Evolutionary conservation across 345 rosid species (phyloP).

Genomic region (Hibiscus syriacus): DNA sequence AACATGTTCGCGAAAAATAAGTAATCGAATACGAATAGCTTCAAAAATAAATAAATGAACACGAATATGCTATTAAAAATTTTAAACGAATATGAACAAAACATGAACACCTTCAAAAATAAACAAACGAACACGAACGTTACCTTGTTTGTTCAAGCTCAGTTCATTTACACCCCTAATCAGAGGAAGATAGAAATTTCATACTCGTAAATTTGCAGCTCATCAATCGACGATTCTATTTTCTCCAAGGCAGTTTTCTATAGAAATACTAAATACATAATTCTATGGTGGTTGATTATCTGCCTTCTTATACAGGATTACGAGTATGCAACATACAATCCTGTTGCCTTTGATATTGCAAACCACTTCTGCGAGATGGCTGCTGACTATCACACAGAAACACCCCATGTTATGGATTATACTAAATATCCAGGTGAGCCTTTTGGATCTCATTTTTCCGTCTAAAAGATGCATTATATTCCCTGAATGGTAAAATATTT

Average conservation of each 20-base stretch:
- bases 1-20: no score
- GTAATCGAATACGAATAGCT: no score
- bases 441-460: background rate
- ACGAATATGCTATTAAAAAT: no score
- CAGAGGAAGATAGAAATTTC: background rate
- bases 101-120: no score
- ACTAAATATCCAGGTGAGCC: slow-evolving; percentile 73
- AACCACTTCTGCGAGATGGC: slow-evolving; percentile 98
- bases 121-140: no score
- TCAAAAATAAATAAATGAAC: no score
- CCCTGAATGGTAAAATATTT: background rate
- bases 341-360: slow-evolving; percentile 82
- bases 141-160: no score
- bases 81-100: no score
- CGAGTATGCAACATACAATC: slow-evolving; percentile 88
- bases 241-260: background rate
- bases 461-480: background rate
- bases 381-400: slow-evolving; percentile 81
- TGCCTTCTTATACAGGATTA: slow-evolving; percentile 52
- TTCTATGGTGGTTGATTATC: background rate
- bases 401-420: slow-evolving; percentile 77
- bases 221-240: background rate
- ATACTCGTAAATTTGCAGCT: background rate
- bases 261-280: background rate
- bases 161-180: no score